These are phyloP conservation scores for Funneliformis mosseae DNA, from an alignment of 192 early-diverging fungal species.

Conservation along the genomic window DNA sequence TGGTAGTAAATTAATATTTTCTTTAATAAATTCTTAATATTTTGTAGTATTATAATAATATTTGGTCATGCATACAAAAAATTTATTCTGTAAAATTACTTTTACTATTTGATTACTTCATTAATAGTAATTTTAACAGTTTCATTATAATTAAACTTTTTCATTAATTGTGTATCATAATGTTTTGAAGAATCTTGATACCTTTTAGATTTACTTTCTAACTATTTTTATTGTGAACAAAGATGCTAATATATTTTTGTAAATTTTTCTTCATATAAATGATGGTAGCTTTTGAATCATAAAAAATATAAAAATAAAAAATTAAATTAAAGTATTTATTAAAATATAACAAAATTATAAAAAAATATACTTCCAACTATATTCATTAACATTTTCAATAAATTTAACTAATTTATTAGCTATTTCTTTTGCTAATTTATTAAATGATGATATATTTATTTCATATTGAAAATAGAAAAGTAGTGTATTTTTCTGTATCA, in stretches of 20 bases:
- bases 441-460: neutral
- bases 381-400: neutral
- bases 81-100: neutral
- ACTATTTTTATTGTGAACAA: neutral
- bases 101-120: neutral
- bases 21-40: neutral
- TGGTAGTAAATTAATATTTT: conserved; percentile 14
- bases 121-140: neutral
- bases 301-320: neutral
- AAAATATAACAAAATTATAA: neutral
- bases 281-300: neutral
- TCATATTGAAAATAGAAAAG: neutral
- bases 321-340: neutral
- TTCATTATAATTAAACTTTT: neutral
- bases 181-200: neutral
- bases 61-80: neutral
- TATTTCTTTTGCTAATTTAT: neutral
- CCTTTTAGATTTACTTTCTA: neutral
- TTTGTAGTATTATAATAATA: neutral
- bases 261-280: neutral
- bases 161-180: neutral
- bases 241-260: neutral
- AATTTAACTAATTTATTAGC: too few species aligned
- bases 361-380: neutral
- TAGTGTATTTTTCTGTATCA: too few species aligned